Conservation (phyloP, 208 protist species). For the Trichomonas gallinae region DNA sequence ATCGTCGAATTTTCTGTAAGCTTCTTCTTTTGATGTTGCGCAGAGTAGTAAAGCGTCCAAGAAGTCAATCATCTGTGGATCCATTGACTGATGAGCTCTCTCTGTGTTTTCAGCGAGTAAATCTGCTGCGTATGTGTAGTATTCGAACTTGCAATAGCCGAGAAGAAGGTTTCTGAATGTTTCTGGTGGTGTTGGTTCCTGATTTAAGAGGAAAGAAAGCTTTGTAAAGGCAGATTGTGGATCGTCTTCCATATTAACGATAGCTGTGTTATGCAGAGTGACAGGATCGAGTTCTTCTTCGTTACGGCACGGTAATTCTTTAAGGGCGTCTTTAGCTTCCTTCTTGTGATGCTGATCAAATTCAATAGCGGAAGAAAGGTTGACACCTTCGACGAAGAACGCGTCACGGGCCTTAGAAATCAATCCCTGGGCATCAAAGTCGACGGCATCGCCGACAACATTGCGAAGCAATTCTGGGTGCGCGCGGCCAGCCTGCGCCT, state of each 20-base stretch:
- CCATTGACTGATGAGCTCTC: neutral
- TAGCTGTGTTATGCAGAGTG: conserved; percentile 82
- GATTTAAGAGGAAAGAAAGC: conserved; percentile 77
- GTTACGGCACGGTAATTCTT: neutral
- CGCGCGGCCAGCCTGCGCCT: neutral
- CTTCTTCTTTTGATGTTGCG: neutral
- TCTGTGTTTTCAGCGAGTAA: conserved; percentile 71
- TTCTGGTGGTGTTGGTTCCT: conserved; percentile 76
- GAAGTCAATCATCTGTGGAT: neutral
- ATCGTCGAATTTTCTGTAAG: conserved; percentile 11
- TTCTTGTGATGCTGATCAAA: neutral
- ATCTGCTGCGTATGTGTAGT: conserved; percentile 81
- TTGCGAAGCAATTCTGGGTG: neutral
- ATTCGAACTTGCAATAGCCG: conserved; percentile 82
- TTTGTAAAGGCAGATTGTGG: conserved; percentile 74
- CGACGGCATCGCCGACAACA: neutral
- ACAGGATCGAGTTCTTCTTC: conserved; percentile 73
- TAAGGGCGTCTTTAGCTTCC: neutral
- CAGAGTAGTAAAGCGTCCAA: neutral
- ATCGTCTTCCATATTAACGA: conserved; percentile 83
- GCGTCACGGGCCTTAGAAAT: neutral
- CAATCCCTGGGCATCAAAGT: neutral
- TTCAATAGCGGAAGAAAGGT: neutral
- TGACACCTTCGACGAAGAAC: neutral
- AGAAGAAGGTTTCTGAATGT: conserved; percentile 86